phyloP scores from a whole-genome alignment of 139 green algal genomes.

The Volvox reticuliferus region DNA sequence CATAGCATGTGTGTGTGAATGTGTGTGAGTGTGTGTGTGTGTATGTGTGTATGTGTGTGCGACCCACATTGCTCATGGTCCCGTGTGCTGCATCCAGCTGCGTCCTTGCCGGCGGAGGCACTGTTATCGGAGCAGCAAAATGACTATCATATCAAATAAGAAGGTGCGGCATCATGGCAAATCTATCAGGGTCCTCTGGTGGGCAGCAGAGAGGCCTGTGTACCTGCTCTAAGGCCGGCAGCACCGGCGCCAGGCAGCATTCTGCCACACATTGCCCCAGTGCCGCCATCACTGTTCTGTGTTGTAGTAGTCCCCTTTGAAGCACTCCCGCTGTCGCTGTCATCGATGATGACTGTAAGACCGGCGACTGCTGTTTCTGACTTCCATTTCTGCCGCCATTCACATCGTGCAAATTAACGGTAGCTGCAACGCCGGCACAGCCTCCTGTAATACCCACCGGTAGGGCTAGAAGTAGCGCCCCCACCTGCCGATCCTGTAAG shows the following conservation, averaged over 20 bases:
- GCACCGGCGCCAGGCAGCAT: slow-evolving; percentile 21
- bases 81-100: too few species aligned
- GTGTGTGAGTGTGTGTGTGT: too few species aligned
- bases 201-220: too few species aligned
- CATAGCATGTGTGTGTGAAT: too few species aligned
- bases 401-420: not conserved
- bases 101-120: too few species aligned
- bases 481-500: not conserved
- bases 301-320: not conserved
- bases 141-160: too few species aligned
- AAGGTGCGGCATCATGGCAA: too few species aligned
- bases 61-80: too few species aligned
- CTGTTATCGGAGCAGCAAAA: too few species aligned
- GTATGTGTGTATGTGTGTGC: too few species aligned
- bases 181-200: too few species aligned
- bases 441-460: not conserved
- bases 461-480: slow-evolving; percentile 3
- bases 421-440: not conserved
- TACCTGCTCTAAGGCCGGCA: slow-evolving; percentile 2
- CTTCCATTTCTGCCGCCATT: not conserved
- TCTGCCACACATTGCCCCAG: slow-evolving; percentile 9
- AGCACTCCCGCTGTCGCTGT: not conserved
- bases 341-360: not conserved
- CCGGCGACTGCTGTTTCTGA: not conserved
- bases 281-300: not conserved